phyloP scores from a whole-genome alignment of 1,284 basidiomycete genomes.

The Moniliophthora roreri region DNA sequence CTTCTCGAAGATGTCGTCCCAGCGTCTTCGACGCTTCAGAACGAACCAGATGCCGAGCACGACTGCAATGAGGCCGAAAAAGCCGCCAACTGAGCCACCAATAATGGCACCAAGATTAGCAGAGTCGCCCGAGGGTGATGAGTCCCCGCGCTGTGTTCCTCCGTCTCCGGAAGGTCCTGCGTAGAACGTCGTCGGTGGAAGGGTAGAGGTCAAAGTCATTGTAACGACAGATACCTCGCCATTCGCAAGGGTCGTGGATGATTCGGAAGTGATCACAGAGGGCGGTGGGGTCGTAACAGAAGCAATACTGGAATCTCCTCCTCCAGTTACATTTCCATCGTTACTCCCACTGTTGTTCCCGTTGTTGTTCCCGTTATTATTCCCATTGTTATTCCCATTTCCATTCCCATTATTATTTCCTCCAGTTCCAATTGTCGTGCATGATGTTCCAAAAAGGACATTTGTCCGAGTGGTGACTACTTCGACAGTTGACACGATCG shows the following conservation, averaged over 20 bases:
- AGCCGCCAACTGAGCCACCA: constrained; percentile 53
- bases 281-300: constrained; percentile 15
- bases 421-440: constrained; percentile 22
- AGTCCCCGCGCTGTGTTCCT: constrained; percentile 15
- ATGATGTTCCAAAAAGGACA: constrained; percentile 37
- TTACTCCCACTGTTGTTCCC: not conserved
- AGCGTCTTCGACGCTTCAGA: constrained; percentile 42
- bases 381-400: not conserved
- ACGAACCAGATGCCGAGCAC: constrained; percentile 48
- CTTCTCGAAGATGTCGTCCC: constrained; percentile 52
- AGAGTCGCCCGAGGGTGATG: constrained; percentile 19
- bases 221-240: constrained; percentile 31
- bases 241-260: constrained; percentile 30
- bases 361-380: not conserved
- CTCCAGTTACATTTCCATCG: not conserved
- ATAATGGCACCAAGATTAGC: constrained; percentile 45
- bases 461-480: constrained; percentile 21
- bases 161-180: constrained; percentile 6
- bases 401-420: not conserved
- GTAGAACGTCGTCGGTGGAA: constrained; percentile 24
- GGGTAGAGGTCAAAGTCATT: constrained; percentile 29
- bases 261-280: constrained; percentile 17
- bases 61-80: constrained; percentile 43
- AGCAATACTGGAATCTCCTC: not conserved
- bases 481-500: constrained; percentile 18